These are phyloP conservation scores for Trametes sanguinea DNA, from an alignment of 768 basidiomycete genomes.

Conservation along the genomic window DNA sequence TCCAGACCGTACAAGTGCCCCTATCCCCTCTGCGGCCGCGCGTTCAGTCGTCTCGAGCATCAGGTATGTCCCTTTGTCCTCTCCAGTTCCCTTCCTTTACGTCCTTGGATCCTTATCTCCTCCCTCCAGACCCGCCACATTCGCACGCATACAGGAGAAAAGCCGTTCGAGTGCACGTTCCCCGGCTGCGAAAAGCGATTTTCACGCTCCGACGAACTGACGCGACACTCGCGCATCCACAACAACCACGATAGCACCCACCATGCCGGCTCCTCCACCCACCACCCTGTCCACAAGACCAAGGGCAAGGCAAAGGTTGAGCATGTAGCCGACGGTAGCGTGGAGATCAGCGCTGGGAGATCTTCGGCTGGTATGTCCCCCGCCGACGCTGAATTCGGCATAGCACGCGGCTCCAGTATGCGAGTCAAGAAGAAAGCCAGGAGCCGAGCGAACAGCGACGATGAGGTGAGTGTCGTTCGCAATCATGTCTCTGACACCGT, in stretches of 20 bases:
- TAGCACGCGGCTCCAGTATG: conserved; percentile 17
- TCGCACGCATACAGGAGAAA: conserved; percentile 97
- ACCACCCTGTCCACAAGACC: conserved; percentile 14
- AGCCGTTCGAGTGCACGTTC: conserved; percentile 91
- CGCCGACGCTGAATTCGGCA: conserved; percentile 17
- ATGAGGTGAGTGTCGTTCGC: conserved; percentile 60
- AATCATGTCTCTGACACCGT: background rate
- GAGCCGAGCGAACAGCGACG: conserved; percentile 78
- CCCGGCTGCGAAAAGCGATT: conserved; percentile 98
- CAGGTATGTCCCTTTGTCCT: conserved; percentile 57
- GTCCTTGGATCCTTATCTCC: conserved; percentile 4
- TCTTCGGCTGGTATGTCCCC: conserved; percentile 15
- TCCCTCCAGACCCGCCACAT: conserved; percentile 86
- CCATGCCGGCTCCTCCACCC: conserved; percentile 12
- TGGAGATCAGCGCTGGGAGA: conserved; percentile 21
- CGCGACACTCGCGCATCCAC: conserved; percentile 94
- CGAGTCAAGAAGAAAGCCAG: conserved; percentile 74
- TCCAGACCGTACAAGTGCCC: conserved; percentile 96
- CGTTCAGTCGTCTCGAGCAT: conserved; percentile 95
- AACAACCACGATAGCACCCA: conserved; percentile 51
- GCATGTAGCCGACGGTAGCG: conserved; percentile 28
- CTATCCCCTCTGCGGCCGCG: conserved; percentile 85
- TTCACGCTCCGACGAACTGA: conserved; percentile 97
- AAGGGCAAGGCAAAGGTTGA: conserved; percentile 35
- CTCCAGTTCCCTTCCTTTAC: background rate